Conservation (phyloP, 1,284 basidiomycete genomes). For the Trametes pubescens region DNA sequence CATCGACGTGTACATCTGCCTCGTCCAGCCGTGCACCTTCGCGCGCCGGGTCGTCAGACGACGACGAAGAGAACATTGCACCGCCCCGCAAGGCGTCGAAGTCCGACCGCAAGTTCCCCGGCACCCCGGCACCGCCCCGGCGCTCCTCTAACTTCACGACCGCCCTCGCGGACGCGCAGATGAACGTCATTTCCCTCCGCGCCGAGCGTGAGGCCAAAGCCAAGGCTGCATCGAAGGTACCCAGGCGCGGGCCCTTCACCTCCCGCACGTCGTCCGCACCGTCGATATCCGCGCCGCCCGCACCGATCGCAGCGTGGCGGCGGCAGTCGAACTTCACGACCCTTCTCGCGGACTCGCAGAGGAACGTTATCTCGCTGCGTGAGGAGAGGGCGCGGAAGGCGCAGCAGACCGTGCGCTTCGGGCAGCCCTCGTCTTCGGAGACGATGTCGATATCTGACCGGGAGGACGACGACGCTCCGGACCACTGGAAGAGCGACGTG, state of each 20-base stretch:
- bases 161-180: conserved; percentile 54
- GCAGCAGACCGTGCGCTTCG: not conserved
- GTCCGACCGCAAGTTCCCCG: not conserved
- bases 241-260: conserved; percentile 11
- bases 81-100: not conserved
- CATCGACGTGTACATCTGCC: not conserved
- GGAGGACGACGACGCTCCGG: conserved; percentile 6
- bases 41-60: conserved; percentile 11
- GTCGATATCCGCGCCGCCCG: conserved; percentile 6
- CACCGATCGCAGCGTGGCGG: conserved; percentile 1
- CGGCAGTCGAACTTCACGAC: conserved; percentile 46
- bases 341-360: conserved; percentile 54
- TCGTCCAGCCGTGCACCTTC: not conserved
- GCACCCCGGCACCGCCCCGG: not conserved
- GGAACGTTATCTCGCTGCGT: conserved; percentile 44
- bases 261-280: conserved; percentile 4
- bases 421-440: conserved; percentile 5
- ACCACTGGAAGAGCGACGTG: not conserved
- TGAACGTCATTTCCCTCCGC: conserved; percentile 47
- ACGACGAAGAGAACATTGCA: conserved; percentile 18
- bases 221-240: conserved; percentile 32
- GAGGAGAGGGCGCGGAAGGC: conserved; percentile 26
- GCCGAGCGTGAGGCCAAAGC: conserved; percentile 22
- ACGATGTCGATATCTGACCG: conserved; percentile 2
- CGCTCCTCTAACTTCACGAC: conserved; percentile 47